Percentiles rank a stretch among this genome's conserved stretches.
Evolutionary conservation across 2,329 filamentous ascomycete species (phyloP).

Genomic region (Fusarium sp.): DNA sequence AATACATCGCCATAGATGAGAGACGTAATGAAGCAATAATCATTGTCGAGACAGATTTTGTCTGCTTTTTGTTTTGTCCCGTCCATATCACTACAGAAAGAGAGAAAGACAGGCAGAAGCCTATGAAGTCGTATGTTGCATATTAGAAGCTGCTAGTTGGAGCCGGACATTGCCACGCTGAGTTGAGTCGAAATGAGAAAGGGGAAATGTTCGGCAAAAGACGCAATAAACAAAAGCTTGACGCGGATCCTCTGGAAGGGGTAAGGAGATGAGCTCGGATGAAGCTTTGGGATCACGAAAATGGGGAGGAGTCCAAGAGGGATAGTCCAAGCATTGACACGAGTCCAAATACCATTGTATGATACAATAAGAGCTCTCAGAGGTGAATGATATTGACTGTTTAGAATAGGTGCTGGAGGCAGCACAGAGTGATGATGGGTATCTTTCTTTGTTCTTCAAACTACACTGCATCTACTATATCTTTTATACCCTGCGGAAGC

Average conservation of each 20-base stretch:
- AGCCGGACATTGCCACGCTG: conserved; percentile 13
- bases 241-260: conserved; percentile 6
- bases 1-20: conserved; percentile 72
- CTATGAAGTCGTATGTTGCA: conserved; percentile 35
- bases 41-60: conserved; percentile 51
- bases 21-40: conserved; percentile 64
- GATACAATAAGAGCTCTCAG: conserved; percentile 38
- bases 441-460: conserved; percentile 19
- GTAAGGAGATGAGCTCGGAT: neutral
- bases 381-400: conserved; percentile 39
- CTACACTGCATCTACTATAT: neutral
- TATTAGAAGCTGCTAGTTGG: conserved; percentile 36
- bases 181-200: neutral
- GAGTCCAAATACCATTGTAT: conserved; percentile 42
- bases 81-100: conserved; percentile 28
- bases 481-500: conserved; percentile 68
- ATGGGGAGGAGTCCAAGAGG: neutral
- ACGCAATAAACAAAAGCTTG: conserved; percentile 10
- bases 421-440: conserved; percentile 19
- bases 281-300: conserved; percentile 10
- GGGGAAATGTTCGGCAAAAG: conserved; percentile 18
- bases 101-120: conserved; percentile 27
- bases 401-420: conserved; percentile 26
- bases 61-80: conserved; percentile 35
- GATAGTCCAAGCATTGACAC: conserved; percentile 27